Base-by-base conservation (phyloP, 140 eudicot genomes). In the Senecio squalidus region DNA sequence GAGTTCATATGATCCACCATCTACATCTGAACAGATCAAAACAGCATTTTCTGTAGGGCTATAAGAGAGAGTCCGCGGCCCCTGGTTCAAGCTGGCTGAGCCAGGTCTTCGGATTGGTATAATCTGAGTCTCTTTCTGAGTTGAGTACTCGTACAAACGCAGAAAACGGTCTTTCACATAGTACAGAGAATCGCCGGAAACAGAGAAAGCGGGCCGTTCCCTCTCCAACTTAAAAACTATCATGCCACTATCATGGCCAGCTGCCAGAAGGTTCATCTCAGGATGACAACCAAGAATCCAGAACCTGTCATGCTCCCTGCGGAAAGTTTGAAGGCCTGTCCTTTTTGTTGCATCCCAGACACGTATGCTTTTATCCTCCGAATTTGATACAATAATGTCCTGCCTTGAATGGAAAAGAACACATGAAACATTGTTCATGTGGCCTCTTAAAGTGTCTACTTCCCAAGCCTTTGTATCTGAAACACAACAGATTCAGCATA, bases 401-500 rank as follows among this genome's bases (percentile, higher is more conserved):
- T 78, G 83, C 45, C 60, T 78, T 20, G 79, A 75, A 73, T 78
- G 83, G 45, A 78, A 78, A 58, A 78, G 54, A 55, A 78, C 79
- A 52, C 76, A 72, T 17, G 83, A 78, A 23, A 78, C 83, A 57
- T 78, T 72, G 47, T 78, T 78, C 83, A 78, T 78, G 76, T 78
- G 83, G 44, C 83, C 83, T 61, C 83, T 67, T 72, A 78, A 67
- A 30, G 83, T 78, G 60, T 68, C 83, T 40, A 72, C 83, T 67
- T 78, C 83, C 83, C 83, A 78, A 46, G 83, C 83, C 56, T 72
- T 78, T 39, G 79, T 72, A 68, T 78, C 79, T 78, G 83, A 36
- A 44, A 58, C 54, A 47, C 20, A 38, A 67, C 8, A 17, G 24
- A 14, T 36, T 2, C 2, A 36, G 43, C 13, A 10, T 9, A 36